Percentiles rank a stretch among this genome's conserved stretches.
Evolutionary conservation across 1,139 yeast species (phyloP).

Genomic region (Petasospora fabianii): DNA sequence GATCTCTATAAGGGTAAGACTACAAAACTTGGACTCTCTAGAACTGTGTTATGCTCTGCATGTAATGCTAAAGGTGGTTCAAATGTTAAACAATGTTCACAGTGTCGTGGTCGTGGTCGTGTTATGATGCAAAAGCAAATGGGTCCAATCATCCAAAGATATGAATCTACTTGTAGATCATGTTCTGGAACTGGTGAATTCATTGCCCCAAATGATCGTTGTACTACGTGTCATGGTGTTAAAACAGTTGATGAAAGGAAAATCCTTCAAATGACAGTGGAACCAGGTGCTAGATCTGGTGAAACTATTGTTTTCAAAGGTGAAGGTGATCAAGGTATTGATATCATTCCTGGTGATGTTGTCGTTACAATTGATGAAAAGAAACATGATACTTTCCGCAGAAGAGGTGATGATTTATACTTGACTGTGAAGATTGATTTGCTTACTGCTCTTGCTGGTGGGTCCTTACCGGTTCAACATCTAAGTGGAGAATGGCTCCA

Average conservation of each 20-base stretch:
- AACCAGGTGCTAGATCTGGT: constrained; percentile 52
- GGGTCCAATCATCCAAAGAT: constrained; percentile 31
- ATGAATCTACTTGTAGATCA: constrained; percentile 32
- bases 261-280: constrained; percentile 46
- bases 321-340: constrained; percentile 62
- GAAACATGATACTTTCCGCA: constrained; percentile 40
- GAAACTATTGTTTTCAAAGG: constrained; percentile 49
- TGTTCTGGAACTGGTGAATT: constrained; percentile 39
- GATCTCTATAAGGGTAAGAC: constrained; percentile 49
- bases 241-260: constrained; percentile 42
- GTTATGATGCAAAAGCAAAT: constrained; percentile 27
- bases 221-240: constrained; percentile 40
- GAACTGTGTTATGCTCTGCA: constrained; percentile 37
- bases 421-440: constrained; percentile 46
- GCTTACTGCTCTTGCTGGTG: constrained; percentile 54
- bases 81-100: constrained; percentile 29
- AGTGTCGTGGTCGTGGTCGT: constrained; percentile 40
- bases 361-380: constrained; percentile 40
- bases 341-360: constrained; percentile 64
- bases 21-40: constrained; percentile 42
- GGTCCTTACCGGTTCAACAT: constrained; percentile 41
- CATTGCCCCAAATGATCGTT: constrained; percentile 33
- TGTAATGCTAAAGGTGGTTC: constrained; percentile 47
- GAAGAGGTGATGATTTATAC: constrained; percentile 48
- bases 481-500: constrained; percentile 44